A percentile compares a stretch with the other conserved stretches of the same genome.
phyloP scores from a whole-genome alignment of 2,329 filamentous ascomycete genomes.

The Colletotrichum musicola region DNA sequence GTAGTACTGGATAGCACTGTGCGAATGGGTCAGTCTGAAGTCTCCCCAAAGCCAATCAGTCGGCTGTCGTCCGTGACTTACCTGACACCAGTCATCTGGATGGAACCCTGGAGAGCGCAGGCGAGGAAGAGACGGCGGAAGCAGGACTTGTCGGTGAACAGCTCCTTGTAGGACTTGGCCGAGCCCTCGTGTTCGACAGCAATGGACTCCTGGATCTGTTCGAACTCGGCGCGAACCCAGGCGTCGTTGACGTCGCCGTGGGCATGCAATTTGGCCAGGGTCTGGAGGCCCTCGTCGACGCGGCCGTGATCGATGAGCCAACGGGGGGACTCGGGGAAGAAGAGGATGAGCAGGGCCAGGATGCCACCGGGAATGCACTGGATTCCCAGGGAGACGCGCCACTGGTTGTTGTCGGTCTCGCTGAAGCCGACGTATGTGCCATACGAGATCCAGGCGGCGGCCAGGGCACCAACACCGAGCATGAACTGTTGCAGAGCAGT shows the following conservation, averaged over 20 bases:
- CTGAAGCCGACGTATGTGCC: constrained; percentile 53
- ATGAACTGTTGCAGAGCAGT: constrained; percentile 86
- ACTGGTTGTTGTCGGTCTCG: constrained; percentile 48
- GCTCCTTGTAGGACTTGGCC: constrained; percentile 77
- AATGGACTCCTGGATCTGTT: constrained; percentile 76
- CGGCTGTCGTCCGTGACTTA: not conserved
- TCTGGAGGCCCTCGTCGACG: constrained; percentile 73
- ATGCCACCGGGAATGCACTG: constrained; percentile 78
- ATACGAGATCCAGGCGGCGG: constrained; percentile 80
- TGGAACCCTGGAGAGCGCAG: constrained; percentile 56
- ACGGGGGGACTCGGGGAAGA: constrained; percentile 78
- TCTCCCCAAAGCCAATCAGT: not conserved
- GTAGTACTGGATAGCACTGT: constrained; percentile 82
- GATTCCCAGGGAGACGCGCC: constrained; percentile 68
- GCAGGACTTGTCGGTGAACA: constrained; percentile 71
- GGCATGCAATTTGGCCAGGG: constrained; percentile 77
- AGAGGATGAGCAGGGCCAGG: constrained; percentile 72
- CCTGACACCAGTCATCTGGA: constrained; percentile 39
- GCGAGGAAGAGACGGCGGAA: constrained; percentile 81
- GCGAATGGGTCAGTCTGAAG: constrained; percentile 44
- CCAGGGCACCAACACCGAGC: constrained; percentile 80
- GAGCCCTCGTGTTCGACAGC: constrained; percentile 75
- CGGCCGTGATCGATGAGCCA: constrained; percentile 82
- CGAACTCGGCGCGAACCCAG: constrained; percentile 80
- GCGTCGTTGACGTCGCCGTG: constrained; percentile 74